Base-by-base conservation (phyloP, 768 basidiomycete genomes). In the Infundibulicybe gibba region DNA sequence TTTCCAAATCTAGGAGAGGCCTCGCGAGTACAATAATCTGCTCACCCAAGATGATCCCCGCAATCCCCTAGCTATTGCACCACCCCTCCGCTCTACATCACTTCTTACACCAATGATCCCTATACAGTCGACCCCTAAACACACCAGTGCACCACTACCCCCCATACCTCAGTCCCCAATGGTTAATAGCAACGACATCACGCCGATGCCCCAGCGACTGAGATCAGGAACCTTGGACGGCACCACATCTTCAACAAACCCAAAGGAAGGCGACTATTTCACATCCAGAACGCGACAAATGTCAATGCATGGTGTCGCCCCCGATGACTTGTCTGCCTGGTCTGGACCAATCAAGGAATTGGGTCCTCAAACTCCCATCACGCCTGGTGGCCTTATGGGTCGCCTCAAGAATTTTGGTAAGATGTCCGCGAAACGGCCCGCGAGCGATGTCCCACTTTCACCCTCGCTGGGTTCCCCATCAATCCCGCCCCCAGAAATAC, bases 401-500 rank as follows among this genome's bases (percentile, higher is more conserved):
- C 78, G 87, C 51, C 64, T 94, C 49, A 89, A 84, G 62, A 83
- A 69, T 44, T 79, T 94, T 51, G 86, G 85, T 8, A 87, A 85
- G 63, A 76, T 69, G 43, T 63, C 74, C 41, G 71, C 68, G 11
- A 70, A 67, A 54, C 60, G 70, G 19, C 67, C 66, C 12, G 47
- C 57, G 4, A 69, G 66, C 48, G 72, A 70, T 47, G 43, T 58
- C 12, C 43, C 65, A 8, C 60, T 59, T 49, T 49, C 62, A 41
- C 55, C 67, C 40, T 45, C 60, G 39, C 33, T 62, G 41, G 56
- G 62, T 34, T 32, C 34, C 30, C 55, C 61, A 14, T 53, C 67
- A 38, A n/a, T 4, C 10, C n/a, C 2, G 48, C 63, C 16, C 50
- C 57, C 9, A 55, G 63, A 40, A 58, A 60, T 9, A 49, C 63